phyloP scores from a whole-genome alignment of 1,284 basidiomycete genomes.

The Pholiota adiposa region DNA sequence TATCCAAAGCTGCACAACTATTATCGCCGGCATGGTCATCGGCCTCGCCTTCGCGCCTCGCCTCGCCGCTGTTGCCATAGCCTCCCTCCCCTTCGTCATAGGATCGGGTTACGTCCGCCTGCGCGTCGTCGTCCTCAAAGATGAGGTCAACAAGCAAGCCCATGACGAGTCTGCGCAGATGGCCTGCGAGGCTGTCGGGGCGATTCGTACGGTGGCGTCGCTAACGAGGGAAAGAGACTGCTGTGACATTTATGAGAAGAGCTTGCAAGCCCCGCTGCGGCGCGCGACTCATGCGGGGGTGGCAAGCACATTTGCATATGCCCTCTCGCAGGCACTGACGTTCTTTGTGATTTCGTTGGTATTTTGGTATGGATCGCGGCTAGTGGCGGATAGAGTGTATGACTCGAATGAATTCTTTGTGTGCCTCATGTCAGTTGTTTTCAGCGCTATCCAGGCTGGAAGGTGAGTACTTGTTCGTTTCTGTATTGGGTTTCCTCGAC shows the following conservation, averaged over 20 bases:
- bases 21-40: slow-evolving; percentile 77
- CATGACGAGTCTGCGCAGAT: slow-evolving; percentile 88
- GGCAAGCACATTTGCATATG: slow-evolving; percentile 78
- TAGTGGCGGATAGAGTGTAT: slow-evolving; percentile 58
- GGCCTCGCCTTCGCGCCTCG: slow-evolving; percentile 85
- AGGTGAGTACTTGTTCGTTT: slow-evolving; percentile 42
- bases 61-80: slow-evolving; percentile 75
- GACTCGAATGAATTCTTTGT: slow-evolving; percentile 77
- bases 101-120: neutral
- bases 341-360: slow-evolving; percentile 89
- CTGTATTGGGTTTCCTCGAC: neutral
- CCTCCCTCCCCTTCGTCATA: neutral
- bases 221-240: slow-evolving; percentile 88
- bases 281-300: slow-evolving; percentile 70
- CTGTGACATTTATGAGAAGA: slow-evolving; percentile 70
- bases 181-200: slow-evolving; percentile 90
- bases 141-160: slow-evolving; percentile 83
- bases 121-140: slow-evolving; percentile 85
- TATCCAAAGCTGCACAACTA: slow-evolving; percentile 77
- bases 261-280: slow-evolving; percentile 73
- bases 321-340: slow-evolving; percentile 79
- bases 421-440: slow-evolving; percentile 59
- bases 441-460: neutral
- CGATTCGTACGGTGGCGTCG: slow-evolving; percentile 93
- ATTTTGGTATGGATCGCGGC: slow-evolving; percentile 87